phyloP scores from a whole-genome alignment of 148 eudicot species.

The Selenicereus undatus region DNA sequence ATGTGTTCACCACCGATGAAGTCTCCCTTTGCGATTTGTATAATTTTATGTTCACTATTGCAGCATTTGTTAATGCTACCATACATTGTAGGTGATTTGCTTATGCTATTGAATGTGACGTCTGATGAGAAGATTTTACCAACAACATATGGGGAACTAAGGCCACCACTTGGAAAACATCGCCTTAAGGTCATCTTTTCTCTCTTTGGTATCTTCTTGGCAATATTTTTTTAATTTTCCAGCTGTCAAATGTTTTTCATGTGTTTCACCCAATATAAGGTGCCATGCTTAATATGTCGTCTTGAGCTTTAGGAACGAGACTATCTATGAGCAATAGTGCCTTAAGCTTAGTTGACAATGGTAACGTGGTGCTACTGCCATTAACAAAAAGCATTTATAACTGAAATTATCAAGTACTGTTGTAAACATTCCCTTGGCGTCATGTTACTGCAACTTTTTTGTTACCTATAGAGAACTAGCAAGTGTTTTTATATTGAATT shows the following conservation, averaged over 20 bases:
- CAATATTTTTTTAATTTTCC: background rate
- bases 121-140: conserved; percentile 86
- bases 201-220: conserved; percentile 9
- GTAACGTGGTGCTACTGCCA: background rate
- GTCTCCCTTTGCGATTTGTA: no score
- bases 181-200: conserved; percentile 72
- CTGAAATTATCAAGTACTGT: background rate
- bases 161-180: conserved; percentile 94
- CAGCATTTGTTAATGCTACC: background rate
- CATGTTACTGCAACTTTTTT: no score
- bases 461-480: no score
- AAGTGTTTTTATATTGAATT: no score
- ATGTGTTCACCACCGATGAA: no score
- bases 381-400: background rate
- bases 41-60: background rate
- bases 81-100: conserved; percentile 64
- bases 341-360: background rate
- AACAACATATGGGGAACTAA: conserved; percentile 86
- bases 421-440: no score
- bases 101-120: conserved; percentile 70
- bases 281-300: background rate
- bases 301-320: background rate
- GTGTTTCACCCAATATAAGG: background rate
- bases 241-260: background rate
- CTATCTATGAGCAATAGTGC: background rate